Evolutionary conservation across 148 eudicot species (phyloP).

Genomic region (Dysphania ambrosioides): DNA sequence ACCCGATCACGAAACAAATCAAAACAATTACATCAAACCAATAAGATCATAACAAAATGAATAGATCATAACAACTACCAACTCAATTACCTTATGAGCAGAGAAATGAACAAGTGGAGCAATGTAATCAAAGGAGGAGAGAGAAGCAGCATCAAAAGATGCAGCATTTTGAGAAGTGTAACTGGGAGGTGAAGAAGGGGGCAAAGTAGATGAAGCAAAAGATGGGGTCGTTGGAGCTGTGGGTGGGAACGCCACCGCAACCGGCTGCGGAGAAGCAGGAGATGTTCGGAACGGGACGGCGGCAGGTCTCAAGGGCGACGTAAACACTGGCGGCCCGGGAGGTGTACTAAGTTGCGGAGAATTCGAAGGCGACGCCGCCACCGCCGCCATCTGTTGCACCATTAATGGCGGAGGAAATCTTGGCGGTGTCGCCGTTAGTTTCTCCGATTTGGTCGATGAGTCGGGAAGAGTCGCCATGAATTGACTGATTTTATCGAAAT

Average conservation of each 20-base stretch:
- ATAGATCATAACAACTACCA: background rate
- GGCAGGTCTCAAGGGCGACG: slow-evolving; percentile 81
- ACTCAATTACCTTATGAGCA: slow-evolving; percentile 60
- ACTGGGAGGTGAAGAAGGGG: slow-evolving; percentile 57
- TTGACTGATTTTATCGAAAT: background rate
- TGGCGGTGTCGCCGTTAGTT: background rate
- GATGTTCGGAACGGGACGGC: slow-evolving; percentile 90
- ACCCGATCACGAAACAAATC: background rate
- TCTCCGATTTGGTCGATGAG: background rate
- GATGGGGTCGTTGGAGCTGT: background rate
- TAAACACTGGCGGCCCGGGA: slow-evolving; percentile 85
- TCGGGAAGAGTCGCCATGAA: background rate
- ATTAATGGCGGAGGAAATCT: slow-evolving; percentile 42
- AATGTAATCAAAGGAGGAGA: slow-evolving; percentile 38
- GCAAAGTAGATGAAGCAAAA: slow-evolving; percentile 21
- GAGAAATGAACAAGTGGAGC: slow-evolving; percentile 66
- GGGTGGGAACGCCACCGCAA: slow-evolving; percentile 15
- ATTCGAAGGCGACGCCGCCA: background rate
- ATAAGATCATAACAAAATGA: background rate
- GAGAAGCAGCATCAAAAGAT: slow-evolving; percentile 33
- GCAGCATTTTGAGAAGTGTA: slow-evolving; percentile 41
- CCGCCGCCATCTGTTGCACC: slow-evolving; percentile 16
- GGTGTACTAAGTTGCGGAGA: slow-evolving; percentile 81
- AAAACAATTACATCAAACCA: too few relatives aligned
- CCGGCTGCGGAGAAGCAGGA: slow-evolving; percentile 87